A percentile compares a stretch with the other conserved stretches of the same genome.
phyloP scores from a whole-genome alignment of 805 yeast species.

The Ogataea salicorniae region DNA sequence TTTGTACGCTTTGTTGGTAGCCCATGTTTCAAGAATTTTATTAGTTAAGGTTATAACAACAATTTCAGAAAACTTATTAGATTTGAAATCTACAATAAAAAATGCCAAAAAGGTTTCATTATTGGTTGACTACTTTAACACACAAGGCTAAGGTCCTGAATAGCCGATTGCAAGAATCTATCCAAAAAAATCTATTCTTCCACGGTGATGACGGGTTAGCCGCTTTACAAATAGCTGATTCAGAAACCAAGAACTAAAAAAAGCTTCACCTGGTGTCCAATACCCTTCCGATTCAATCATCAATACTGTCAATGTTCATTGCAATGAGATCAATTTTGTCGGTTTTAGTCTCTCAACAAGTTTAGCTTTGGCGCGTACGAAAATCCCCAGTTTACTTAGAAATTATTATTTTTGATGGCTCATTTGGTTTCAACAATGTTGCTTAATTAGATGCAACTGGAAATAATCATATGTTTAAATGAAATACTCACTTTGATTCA shows the following conservation, averaged over 20 bases:
- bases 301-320: conserved; percentile 14
- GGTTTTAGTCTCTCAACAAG: conserved; percentile 25
- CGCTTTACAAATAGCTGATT: conserved; percentile 18
- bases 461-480: conserved; percentile 25
- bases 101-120: conserved; percentile 18
- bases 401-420: conserved; percentile 24
- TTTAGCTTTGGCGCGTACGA: conserved; percentile 22
- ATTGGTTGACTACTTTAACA: conserved; percentile 15
- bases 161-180: conserved; percentile 23
- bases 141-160: conserved; percentile 26
- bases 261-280: conserved; percentile 3
- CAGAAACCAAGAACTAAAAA: conserved; percentile 13
- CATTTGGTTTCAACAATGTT: conserved; percentile 22
- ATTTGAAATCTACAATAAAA: conserved; percentile 20
- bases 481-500: conserved; percentile 26
- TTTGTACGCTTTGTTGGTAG: conserved; percentile 21
- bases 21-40: conserved; percentile 19
- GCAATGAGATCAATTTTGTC: conserved; percentile 15
- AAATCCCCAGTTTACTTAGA: conserved; percentile 20
- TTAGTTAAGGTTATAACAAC: conserved; percentile 26
- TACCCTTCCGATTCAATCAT: conserved; percentile 22
- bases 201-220: conserved; percentile 25
- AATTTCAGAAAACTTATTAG: conserved; percentile 23
- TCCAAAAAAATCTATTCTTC: conserved; percentile 25
- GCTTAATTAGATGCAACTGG: conserved; percentile 26